These are phyloP conservation scores for Plantago elongata DNA, from an alignment of 257 asterid species.

Conservation along the genomic window DNA sequence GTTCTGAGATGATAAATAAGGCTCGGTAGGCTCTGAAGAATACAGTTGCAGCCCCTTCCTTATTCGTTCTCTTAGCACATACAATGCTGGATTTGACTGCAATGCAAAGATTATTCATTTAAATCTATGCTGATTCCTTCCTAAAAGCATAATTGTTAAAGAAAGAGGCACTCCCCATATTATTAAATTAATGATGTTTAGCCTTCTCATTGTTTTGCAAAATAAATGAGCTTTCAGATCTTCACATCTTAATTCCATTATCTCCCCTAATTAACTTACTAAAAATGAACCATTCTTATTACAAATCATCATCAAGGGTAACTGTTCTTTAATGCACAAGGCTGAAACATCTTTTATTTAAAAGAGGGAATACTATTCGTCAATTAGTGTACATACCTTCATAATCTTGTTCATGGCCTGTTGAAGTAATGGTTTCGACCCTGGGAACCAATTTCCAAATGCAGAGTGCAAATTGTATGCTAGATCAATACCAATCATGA, in stretches of 20 bases:
- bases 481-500: conserved; percentile 96
- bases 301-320: too few relatives aligned
- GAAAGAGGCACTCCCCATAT: too few relatives aligned
- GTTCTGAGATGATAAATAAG: conserved; percentile 95
- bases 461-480: conserved; percentile 98
- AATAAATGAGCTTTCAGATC: too few relatives aligned
- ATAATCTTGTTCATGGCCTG: conserved; percentile 99
- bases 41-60: conserved; percentile 94
- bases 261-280: too few relatives aligned
- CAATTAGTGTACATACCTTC: conserved; percentile 51
- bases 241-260: too few relatives aligned
- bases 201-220: too few relatives aligned
- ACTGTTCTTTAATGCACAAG: too few relatives aligned
- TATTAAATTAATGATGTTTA: too few relatives aligned
- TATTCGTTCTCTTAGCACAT: conserved; percentile 91
- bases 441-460: conserved; percentile 99
- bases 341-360: too few relatives aligned
- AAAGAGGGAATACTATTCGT: too few relatives aligned
- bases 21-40: conserved; percentile 99
- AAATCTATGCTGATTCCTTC: not conserved
- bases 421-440: conserved; percentile 93
- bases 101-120: conserved; percentile 3
- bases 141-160: not conserved
- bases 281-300: too few relatives aligned
- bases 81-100: conserved; percentile 97